Percentiles rank a stretch among this genome's conserved stretches.
Conservation (phyloP, 768 basidiomycete genomes). For the Mycena chlorophos region DNA sequence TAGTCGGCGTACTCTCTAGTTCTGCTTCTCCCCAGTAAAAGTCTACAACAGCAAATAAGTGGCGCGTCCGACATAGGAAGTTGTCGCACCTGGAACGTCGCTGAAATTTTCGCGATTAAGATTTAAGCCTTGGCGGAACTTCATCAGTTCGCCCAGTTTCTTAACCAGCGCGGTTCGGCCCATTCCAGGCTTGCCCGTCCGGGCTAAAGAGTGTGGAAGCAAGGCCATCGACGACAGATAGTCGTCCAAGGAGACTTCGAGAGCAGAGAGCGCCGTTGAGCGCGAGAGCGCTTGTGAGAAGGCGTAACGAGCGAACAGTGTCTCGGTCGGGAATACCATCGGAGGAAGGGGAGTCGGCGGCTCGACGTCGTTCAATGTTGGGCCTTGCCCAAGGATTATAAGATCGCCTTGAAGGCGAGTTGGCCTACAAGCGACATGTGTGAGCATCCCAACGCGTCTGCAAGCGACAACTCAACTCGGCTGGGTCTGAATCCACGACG, state of each 20-base stretch:
- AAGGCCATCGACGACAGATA: slow-evolving; percentile 82
- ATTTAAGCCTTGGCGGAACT: slow-evolving; percentile 89
- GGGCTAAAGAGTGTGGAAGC: slow-evolving; percentile 72
- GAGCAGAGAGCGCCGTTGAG: slow-evolving; percentile 81
- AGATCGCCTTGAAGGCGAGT: slow-evolving; percentile 90
- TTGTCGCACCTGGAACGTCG: slow-evolving; percentile 81
- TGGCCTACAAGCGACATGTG: slow-evolving; percentile 45
- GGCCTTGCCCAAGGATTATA: slow-evolving; percentile 79
- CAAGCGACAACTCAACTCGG: slow-evolving; percentile 61
- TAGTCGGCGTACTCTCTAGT: slow-evolving; percentile 63
- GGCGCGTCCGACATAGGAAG: too few relatives aligned
- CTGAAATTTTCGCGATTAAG: slow-evolving; percentile 87
- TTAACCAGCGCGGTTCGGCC: slow-evolving; percentile 81
- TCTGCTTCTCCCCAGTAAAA: slow-evolving; percentile 95
- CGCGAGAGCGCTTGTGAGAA: slow-evolving; percentile 90
- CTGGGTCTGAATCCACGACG: slow-evolving; percentile 86
- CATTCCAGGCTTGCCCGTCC: slow-evolving; percentile 83
- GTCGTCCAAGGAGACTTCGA: slow-evolving; percentile 82
- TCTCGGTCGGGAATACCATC: slow-evolving; percentile 62
- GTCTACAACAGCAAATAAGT: too few relatives aligned
- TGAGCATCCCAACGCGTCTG: slow-evolving; percentile 13
- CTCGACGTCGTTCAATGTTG: slow-evolving; percentile 57
- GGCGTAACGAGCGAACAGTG: slow-evolving; percentile 84
- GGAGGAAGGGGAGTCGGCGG: slow-evolving; percentile 48
- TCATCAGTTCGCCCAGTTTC: slow-evolving; percentile 89